A percentile compares a stretch with the other conserved stretches of the same genome.
Conservation (phyloP, 2,329 filamentous ascomycete species). For the Sclerotinia spermophila region DNA sequence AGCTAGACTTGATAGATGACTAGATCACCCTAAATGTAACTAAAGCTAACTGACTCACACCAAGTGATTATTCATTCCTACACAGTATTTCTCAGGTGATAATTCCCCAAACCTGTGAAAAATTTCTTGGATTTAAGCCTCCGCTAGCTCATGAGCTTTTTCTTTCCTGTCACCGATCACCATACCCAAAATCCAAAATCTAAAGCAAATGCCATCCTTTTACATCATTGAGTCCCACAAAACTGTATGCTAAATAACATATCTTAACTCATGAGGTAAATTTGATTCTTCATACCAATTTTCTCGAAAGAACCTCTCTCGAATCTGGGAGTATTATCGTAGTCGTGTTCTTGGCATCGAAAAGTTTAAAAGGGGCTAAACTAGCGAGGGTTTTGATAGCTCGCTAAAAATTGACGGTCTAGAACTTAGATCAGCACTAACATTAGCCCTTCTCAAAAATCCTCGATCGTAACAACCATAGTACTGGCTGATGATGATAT, state of each 20-base stretch:
- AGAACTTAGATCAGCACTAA: neutral
- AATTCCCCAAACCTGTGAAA: neutral
- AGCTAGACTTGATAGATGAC: neutral
- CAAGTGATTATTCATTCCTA: neutral
- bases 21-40: neutral
- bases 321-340: neutral
- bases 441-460: neutral
- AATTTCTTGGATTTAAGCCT: neutral
- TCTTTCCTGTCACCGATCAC: neutral
- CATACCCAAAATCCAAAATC: neutral
- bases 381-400: neutral
- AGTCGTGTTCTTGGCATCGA: neutral
- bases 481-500: accelerated
- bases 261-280: accelerated
- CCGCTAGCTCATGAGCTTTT: no score
- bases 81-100: neutral
- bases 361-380: neutral
- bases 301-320: neutral
- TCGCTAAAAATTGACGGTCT: neutral
- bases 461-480: neutral
- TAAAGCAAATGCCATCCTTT: neutral
- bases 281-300: accelerated
- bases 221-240: neutral
- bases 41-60: neutral
- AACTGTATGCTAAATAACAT: neutral